These are phyloP conservation scores for Solanum hybrid DNA, from an alignment of 305 asterid genomes.

Conservation along the genomic window DNA sequence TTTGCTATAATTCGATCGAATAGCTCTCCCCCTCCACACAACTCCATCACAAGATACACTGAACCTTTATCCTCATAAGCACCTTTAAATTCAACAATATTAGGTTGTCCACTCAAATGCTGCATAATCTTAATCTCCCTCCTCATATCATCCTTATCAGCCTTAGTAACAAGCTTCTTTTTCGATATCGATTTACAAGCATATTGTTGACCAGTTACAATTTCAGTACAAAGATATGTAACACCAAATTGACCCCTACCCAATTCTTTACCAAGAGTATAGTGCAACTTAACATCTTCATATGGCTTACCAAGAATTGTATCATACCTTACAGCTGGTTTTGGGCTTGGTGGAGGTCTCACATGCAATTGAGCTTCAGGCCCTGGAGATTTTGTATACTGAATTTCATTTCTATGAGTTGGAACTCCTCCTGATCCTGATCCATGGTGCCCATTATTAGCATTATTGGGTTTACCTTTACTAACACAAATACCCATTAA, in stretches of 20 bases:
- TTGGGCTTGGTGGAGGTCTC: conserved; percentile 23
- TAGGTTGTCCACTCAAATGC: conserved; percentile 79
- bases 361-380: conserved; percentile 32
- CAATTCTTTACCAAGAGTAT: conserved; percentile 53
- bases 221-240: conserved; percentile 52
- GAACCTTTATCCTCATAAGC: conserved; percentile 71
- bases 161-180: conserved; percentile 53
- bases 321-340: conserved; percentile 16
- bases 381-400: conserved; percentile 48
- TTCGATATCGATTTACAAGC: conserved; percentile 88
- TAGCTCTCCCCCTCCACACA: conserved; percentile 86
- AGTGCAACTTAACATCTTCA: conserved; percentile 41
- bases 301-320: conserved; percentile 51
- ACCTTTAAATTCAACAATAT: conserved; percentile 74
- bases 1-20: conserved; percentile 73
- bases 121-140: conserved; percentile 86
- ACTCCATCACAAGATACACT: conserved; percentile 82
- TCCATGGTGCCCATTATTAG: conserved; percentile 17
- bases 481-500: conserved; percentile 52
- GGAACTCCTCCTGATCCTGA: conserved; percentile 17
- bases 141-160: conserved; percentile 73
- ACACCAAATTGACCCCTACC: conserved; percentile 87
- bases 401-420: conserved; percentile 26
- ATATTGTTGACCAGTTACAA: conserved; percentile 35
- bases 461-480: conserved; percentile 22